Conservation (phyloP, 2,329 filamentous ascomycete species). For the Colletotrichum spinosum region DNA sequence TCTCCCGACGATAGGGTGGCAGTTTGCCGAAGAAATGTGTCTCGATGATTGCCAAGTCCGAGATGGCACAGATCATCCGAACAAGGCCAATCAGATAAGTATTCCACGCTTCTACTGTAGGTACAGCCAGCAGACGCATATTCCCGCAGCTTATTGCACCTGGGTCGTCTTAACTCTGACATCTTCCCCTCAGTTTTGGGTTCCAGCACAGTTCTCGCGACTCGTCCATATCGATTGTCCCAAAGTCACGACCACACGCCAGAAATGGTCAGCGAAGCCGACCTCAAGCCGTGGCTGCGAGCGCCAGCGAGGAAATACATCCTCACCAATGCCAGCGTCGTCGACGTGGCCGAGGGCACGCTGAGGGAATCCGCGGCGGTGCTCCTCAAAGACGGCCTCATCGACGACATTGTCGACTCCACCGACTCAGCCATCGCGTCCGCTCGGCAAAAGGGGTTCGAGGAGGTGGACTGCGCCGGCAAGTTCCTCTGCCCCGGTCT, state of each 20-base stretch:
- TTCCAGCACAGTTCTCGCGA: too few relatives aligned
- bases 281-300: slow-evolving; percentile 50
- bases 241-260: too few relatives aligned
- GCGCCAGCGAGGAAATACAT: slow-evolving; percentile 46
- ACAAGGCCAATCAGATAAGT: slow-evolving; percentile 20
- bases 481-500: slow-evolving; percentile 44
- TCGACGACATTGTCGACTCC: slow-evolving; percentile 42
- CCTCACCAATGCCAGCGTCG: slow-evolving; percentile 57
- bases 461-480: slow-evolving; percentile 41
- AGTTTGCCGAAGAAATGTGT: neutral
- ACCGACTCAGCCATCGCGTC: neutral
- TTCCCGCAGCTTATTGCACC: too few relatives aligned
- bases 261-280: slow-evolving; percentile 41
- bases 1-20: slow-evolving; percentile 7
- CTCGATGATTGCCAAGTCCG: too few relatives aligned
- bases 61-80: neutral
- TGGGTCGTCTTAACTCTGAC: too few relatives aligned
- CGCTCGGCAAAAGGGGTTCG: slow-evolving; percentile 40
- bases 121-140: too few relatives aligned
- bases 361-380: slow-evolving; percentile 46
- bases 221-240: too few relatives aligned
- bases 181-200: neutral
- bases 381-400: slow-evolving; percentile 49
- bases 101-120: too few relatives aligned
- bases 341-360: slow-evolving; percentile 52